These are phyloP conservation scores for Ceratocystis papillata DNA, from an alignment of 2,329 filamentous ascomycete species.

Conservation along the genomic window DNA sequence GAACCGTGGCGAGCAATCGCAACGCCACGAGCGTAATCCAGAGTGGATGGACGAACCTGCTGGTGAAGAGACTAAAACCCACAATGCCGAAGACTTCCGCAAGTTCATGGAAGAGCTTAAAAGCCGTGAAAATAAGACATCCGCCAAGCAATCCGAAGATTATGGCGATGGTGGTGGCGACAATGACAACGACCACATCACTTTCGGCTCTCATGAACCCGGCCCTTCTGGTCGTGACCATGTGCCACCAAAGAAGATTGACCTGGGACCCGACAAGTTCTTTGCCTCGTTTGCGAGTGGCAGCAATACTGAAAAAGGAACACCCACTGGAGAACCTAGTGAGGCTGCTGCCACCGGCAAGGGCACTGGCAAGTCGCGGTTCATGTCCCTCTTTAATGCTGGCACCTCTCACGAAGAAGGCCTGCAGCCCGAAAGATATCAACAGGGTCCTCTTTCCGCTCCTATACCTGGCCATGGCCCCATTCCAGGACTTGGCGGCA, in stretches of 20 bases:
- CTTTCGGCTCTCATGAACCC: neutral
- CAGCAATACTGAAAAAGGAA: constrained; percentile 39
- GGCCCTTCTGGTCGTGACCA: constrained; percentile 22
- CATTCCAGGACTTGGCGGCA: constrained; percentile 15
- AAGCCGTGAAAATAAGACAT: constrained; percentile 36
- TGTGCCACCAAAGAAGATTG: constrained; percentile 33
- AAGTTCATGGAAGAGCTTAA: constrained; percentile 91
- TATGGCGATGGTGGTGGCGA: constrained; percentile 32
- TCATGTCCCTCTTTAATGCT: constrained; percentile 67
- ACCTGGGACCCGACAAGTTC: constrained; percentile 64
- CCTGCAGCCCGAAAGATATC: constrained; percentile 13
- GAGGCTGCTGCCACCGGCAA: constrained; percentile 33
- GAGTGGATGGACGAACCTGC: constrained; percentile 77
- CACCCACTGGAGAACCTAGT: constrained; percentile 40
- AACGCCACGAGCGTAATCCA: constrained; percentile 64
- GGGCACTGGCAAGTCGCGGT: constrained; percentile 51
- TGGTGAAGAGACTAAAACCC: constrained; percentile 57
- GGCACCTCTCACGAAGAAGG: constrained; percentile 29
- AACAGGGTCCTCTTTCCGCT: constrained; percentile 22
- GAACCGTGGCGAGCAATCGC: constrained; percentile 45
- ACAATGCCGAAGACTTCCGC: constrained; percentile 85
- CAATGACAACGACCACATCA: constrained; percentile 26
- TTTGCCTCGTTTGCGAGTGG: constrained; percentile 49
- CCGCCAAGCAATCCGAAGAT: neutral
- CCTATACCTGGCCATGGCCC: constrained; percentile 19